These are phyloP conservation scores for Protostelium mycophagum DNA, from an alignment of 78 protist genomes.

Conservation along the genomic window DNA sequence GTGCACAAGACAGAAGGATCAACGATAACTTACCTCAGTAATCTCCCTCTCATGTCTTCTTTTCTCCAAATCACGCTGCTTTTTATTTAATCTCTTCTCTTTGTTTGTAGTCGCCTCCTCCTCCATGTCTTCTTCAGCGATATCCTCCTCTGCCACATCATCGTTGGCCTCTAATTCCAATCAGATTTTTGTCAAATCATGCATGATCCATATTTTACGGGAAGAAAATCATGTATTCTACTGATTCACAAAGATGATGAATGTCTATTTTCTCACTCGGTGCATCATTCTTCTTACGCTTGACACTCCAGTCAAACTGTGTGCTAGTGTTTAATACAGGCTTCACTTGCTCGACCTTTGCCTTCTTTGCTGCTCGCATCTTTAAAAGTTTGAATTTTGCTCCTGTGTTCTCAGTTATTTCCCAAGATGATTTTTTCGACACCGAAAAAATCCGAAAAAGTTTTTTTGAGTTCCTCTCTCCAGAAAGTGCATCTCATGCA, in stretches of 20 bases:
- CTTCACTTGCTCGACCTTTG: not conserved
- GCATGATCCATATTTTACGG: not conserved
- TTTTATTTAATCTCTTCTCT: not conserved
- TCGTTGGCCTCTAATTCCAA: not conserved
- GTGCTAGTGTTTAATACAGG: not conserved
- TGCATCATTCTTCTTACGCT: not conserved
- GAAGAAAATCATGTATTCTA: too few relatives aligned
- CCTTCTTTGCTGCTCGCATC: not conserved
- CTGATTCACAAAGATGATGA: too few relatives aligned
- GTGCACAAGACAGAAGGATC: not conserved
- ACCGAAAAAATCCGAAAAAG: too few relatives aligned
- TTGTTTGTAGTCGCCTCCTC: not conserved
- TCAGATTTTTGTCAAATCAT: not conserved
- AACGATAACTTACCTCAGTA: not conserved
- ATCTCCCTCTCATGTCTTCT: not conserved
- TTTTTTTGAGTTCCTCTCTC: not conserved
- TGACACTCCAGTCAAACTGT: not conserved
- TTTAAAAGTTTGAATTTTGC: not conserved
- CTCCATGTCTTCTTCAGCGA: not conserved
- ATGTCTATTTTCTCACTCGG: not conserved
- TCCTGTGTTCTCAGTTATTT: not conserved
- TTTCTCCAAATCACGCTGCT: too few relatives aligned
- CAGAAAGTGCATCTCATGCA: too few relatives aligned
- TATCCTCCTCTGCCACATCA: not conserved
- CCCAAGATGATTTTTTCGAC: not conserved